Conservation (phyloP, 2,329 filamentous ascomycete genomes). For the Stagonosporopsis cucurbitacearum region DNA sequence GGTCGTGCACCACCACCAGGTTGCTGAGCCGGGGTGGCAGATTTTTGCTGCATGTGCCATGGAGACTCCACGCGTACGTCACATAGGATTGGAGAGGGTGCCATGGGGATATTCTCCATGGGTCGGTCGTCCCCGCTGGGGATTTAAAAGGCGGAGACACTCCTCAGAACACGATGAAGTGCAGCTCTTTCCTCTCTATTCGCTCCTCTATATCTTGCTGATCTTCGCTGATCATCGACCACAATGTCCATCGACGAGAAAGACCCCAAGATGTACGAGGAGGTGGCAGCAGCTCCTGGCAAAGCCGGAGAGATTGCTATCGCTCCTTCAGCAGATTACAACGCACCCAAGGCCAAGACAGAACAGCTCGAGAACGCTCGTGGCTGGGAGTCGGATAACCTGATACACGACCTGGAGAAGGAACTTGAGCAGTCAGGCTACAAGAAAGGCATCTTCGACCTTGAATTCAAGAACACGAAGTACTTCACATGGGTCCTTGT, state of each 20-base stretch:
- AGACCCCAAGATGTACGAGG: constrained; percentile 27
- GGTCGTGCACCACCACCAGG: constrained; percentile 22
- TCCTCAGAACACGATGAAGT: constrained; percentile 13
- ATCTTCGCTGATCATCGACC: constrained; percentile 23
- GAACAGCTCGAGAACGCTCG: constrained; percentile 42
- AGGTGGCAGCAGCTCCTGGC: constrained; percentile 14
- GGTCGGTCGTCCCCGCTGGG: constrained; percentile 28
- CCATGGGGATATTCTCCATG: constrained; percentile 39
- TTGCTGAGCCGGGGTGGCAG: constrained; percentile 21
- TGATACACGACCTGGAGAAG: constrained; percentile 52
- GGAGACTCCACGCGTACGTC: constrained; percentile 20
- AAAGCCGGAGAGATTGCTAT: constrained; percentile 31
- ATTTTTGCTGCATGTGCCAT: constrained; percentile 26
- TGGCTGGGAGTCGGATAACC: constrained; percentile 54
- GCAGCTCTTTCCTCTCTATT: constrained; percentile 19
- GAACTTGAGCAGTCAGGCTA: constrained; percentile 46
- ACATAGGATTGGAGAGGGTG: constrained; percentile 16
- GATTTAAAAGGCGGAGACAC: constrained; percentile 34
- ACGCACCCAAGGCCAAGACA: constrained; percentile 39
- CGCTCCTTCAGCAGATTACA: constrained; percentile 30
- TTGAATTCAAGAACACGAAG: constrained; percentile 66
- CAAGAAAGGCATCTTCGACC: constrained; percentile 56
- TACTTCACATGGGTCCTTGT: constrained; percentile 73
- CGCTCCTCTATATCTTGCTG: constrained; percentile 9
- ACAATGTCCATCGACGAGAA: constrained; percentile 43